Percentiles rank a stretch among this genome's conserved stretches.
These are phyloP conservation scores for Larix sibirica DNA, from an alignment of 83 land plant genomes.

Conservation along the genomic window DNA sequence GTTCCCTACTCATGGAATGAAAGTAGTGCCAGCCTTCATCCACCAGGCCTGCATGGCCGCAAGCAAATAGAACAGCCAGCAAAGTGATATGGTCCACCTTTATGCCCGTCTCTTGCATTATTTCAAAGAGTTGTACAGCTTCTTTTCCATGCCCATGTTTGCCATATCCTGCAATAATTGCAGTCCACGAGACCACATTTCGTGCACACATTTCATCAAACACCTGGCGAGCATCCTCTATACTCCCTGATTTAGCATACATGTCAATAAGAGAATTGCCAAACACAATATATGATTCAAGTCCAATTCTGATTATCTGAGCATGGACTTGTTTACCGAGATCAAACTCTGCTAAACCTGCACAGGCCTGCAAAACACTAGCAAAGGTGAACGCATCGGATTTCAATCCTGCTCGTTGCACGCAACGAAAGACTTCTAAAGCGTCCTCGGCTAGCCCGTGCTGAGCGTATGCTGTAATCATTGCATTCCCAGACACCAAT, in stretches of 20 bases:
- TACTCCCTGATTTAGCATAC: conserved; percentile 26
- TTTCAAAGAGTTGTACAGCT: not conserved
- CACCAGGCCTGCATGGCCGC: not conserved
- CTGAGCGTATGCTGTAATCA: conserved; percentile 20
- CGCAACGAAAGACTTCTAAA: conserved; percentile 8
- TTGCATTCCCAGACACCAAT: conserved; percentile 16
- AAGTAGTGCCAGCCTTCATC: not conserved
- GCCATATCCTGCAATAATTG: conserved; percentile 34
- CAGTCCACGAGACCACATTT: conserved; percentile 54
- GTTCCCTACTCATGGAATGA: not conserved
- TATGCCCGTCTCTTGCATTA: not conserved
- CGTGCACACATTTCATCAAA: conserved; percentile 18
- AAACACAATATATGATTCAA: not conserved
- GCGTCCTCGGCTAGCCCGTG: conserved; percentile 10
- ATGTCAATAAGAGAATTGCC: conserved; percentile 16
- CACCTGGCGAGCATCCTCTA: conserved; percentile 8
- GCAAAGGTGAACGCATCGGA: conserved; percentile 13
- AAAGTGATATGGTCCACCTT: not conserved
- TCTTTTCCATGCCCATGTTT: not conserved
- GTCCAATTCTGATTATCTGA: not conserved
- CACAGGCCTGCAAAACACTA: conserved; percentile 20
- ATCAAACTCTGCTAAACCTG: not conserved
- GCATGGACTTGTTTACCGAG: conserved; percentile 14
- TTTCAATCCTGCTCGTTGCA: not conserved
- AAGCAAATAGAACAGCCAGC: not conserved